Evolutionary conservation across 495 filamentous ascomycete species (phyloP).

Genomic region (Hypoxylon fragiforme): DNA sequence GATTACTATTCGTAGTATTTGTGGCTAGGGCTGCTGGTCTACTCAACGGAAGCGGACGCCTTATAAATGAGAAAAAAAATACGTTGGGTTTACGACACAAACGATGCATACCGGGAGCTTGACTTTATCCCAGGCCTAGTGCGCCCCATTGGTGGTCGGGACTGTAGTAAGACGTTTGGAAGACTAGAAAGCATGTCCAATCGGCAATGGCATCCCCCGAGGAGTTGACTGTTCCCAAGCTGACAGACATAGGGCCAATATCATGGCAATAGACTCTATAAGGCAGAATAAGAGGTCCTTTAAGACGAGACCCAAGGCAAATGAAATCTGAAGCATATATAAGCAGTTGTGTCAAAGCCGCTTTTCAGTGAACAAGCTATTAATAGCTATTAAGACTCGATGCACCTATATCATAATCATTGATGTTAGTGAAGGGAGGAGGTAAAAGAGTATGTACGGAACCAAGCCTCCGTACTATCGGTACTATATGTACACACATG

Average conservation of each 20-base stretch:
- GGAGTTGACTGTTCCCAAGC: constrained; percentile 18
- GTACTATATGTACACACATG: too few relatives aligned
- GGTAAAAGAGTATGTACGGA: too few relatives aligned
- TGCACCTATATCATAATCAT: too few relatives aligned
- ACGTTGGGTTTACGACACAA: constrained; percentile 32
- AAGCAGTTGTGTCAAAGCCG: too few relatives aligned
- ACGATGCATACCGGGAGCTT: constrained; percentile 25
- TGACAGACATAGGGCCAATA: constrained; percentile 20
- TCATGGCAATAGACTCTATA: constrained; percentile 33
- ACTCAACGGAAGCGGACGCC: constrained; percentile 16
- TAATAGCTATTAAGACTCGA: too few relatives aligned
- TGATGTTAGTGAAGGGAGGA: too few relatives aligned
- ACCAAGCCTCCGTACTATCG: constrained; percentile 1
- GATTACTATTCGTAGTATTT: constrained; percentile 24
- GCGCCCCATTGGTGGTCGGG: constrained; percentile 1
- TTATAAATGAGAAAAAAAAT: constrained; percentile 30
- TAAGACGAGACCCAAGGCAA: constrained; percentile 19
- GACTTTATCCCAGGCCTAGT: constrained; percentile 17
- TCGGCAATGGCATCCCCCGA: constrained; percentile 20
- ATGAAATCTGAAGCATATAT: constrained; percentile 29
- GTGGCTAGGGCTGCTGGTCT: constrained; percentile 18
- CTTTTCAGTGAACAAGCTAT: too few relatives aligned
- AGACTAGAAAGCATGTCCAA: constrained; percentile 20
- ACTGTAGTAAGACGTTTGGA: constrained; percentile 17
- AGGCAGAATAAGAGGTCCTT: constrained; percentile 23